Evolutionary conservation across 2,329 filamentous ascomycete genomes (phyloP).

Genomic region (Calonectria fujianensis): DNA sequence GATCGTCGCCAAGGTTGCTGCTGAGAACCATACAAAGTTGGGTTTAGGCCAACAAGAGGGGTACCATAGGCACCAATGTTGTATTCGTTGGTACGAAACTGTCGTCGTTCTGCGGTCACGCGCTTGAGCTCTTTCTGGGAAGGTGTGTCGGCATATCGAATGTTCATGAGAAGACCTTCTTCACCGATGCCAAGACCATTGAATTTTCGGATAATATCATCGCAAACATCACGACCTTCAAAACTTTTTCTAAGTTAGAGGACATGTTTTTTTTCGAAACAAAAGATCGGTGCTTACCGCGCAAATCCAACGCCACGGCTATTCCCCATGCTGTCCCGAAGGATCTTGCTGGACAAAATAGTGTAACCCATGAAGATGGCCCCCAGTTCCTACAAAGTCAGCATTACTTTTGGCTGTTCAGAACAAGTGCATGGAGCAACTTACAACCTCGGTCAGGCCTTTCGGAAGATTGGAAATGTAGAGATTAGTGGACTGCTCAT

Average conservation of each 20-base stretch:
- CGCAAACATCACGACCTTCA: slow-evolving; percentile 90
- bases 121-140: slow-evolving; percentile 98
- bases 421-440: slow-evolving; percentile 56
- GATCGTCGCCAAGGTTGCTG: slow-evolving; percentile 62
- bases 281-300: slow-evolving; percentile 75
- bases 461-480: slow-evolving; percentile 98
- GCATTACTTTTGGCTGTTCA: background rate
- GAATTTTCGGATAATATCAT: slow-evolving; percentile 90
- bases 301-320: slow-evolving; percentile 98
- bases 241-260: slow-evolving; percentile 77
- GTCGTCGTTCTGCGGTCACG: slow-evolving; percentile 93
- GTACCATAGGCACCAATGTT: slow-evolving; percentile 83
- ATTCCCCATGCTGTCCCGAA: slow-evolving; percentile 92
- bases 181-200: slow-evolving; percentile 86
- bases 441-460: slow-evolving; percentile 90
- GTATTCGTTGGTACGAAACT: slow-evolving; percentile 97
- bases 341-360: slow-evolving; percentile 95
- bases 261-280: background rate
- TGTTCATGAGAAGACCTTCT: slow-evolving; percentile 89
- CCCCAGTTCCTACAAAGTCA: slow-evolving; percentile 77
- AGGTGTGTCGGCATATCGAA: slow-evolving; percentile 97
- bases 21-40: slow-evolving; percentile 61
- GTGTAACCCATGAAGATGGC: slow-evolving; percentile 87
- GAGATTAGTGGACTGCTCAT: slow-evolving; percentile 92
- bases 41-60: slow-evolving; percentile 73